Base-by-base conservation (phyloP, 768 basidiomycete species). In the Gymnopilus dilepis region DNA sequence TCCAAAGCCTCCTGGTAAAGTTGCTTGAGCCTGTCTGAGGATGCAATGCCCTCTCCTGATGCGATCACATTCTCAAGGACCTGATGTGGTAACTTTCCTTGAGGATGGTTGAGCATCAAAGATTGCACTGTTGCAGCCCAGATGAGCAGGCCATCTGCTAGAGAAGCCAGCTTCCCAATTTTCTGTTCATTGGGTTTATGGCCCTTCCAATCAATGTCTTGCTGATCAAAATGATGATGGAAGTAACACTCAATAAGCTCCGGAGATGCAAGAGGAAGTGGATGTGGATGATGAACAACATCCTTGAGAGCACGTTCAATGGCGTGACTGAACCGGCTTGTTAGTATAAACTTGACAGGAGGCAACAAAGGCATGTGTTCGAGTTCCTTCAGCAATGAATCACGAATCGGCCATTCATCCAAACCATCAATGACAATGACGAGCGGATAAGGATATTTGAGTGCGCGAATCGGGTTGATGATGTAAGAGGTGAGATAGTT, bases 121-220 rank as follows among this genome's bases (percentile, higher is more conserved):
- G 43, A 57, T n/a, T 33, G 56, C 22, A 43, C 42, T 45, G 56
- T 57, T 22, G 56, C 43, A 22, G 56, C 56, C 56, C 56, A 57
- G 17, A 57, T 57, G 22, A 57, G 56, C 8, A 47, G 31, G 22
- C 56, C 56, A n/a, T 47, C 33, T 34, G 43, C 56, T 6, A 19
- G 42, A 33, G n/a, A 42, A 13, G 56, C 56, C 21, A 57, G 30
- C 21, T 12, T 30, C 22, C n/a, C 13, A 3, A 57, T 22, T 9
- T 26, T 45, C 12, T 15, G 7, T 34, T 47, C 17, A 24, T 45
- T 33, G 17, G 52, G 52, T 22, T 7, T 40, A 38, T 24, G 37
- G 24, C 52, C 52, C 40, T 21, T 54, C 52, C 52, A 54, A 15
- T 54, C 21, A 9, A 54, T 54, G 3, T 54, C 26, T 5, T 17